A percentile compares a stretch with the other conserved stretches of the same genome.
phyloP scores from a whole-genome alignment of 768 basidiomycete species.

The Candolleomyces efflorescens region DNA sequence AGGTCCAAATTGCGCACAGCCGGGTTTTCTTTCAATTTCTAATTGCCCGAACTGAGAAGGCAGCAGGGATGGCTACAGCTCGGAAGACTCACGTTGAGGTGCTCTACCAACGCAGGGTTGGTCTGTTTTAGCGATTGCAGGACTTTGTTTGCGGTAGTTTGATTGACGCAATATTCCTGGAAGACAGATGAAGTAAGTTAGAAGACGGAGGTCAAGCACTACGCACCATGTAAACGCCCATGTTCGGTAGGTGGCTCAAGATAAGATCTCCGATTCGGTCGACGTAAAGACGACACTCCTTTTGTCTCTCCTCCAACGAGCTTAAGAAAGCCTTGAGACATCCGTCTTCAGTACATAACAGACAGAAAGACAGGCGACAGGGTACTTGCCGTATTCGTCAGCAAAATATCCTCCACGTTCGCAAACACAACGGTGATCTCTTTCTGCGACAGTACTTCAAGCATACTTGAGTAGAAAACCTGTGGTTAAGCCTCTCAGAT shows the following conservation, averaged over 20 bases:
- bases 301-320: slow-evolving; percentile 87
- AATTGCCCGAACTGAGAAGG: neutral
- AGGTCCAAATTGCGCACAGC: slow-evolving; percentile 78
- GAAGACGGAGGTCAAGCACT: neutral
- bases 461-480: slow-evolving; percentile 83
- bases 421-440: slow-evolving; percentile 83
- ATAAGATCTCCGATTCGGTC: slow-evolving; percentile 87
- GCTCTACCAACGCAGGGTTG: slow-evolving; percentile 58
- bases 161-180: slow-evolving; percentile 90
- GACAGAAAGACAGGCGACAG: too few relatives aligned
- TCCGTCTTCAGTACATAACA: too few relatives aligned
- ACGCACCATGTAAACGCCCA: slow-evolving; percentile 76
- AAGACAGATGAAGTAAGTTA: neutral
- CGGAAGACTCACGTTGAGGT: slow-evolving; percentile 54
- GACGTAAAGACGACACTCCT: slow-evolving; percentile 86
- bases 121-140: slow-evolving; percentile 69
- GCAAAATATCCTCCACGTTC: slow-evolving; percentile 88
- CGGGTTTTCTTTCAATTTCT: slow-evolving; percentile 54
- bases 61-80: neutral
- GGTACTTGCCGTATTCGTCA: slow-evolving; percentile 74
- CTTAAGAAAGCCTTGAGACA: slow-evolving; percentile 64
- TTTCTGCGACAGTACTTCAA: slow-evolving; percentile 67
- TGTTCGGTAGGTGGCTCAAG: slow-evolving; percentile 65
- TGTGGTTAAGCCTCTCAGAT: slow-evolving; percentile 22
- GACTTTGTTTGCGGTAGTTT: slow-evolving; percentile 69